phyloP scores from a whole-genome alignment of 1,284 basidiomycete genomes.

The Gymnopus androsaceus region DNA sequence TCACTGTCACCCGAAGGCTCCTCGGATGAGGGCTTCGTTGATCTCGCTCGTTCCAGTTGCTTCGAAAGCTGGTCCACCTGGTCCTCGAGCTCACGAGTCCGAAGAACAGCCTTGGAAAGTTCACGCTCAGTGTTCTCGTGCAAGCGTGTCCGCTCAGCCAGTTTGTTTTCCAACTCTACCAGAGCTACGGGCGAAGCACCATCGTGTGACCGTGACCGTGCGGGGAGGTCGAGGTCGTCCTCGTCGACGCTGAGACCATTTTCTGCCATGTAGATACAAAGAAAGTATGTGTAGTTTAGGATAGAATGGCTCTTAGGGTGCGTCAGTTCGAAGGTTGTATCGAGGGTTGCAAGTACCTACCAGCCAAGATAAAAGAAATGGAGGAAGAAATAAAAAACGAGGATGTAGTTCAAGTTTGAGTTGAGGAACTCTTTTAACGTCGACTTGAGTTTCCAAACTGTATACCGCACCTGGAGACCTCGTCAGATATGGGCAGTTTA shows the following conservation, averaged over 20 bases:
- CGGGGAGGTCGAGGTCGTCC: slow-evolving; percentile 49
- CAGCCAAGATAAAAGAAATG: no score
- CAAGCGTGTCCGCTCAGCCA: slow-evolving; percentile 70
- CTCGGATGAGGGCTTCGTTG: slow-evolving; percentile 50
- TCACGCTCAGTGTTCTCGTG: slow-evolving; percentile 78
- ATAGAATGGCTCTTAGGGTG: no score
- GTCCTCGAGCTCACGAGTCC: slow-evolving; percentile 73
- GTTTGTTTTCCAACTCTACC: slow-evolving; percentile 72
- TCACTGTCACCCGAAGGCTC: slow-evolving; percentile 46
- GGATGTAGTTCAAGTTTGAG: no score
- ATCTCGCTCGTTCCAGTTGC: slow-evolving; percentile 65
- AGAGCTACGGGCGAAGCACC: slow-evolving; percentile 53
- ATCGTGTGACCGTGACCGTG: slow-evolving; percentile 42
- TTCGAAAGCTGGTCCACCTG: slow-evolving; percentile 65
- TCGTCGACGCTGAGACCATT: slow-evolving; percentile 82
- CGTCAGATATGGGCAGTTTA: no score
- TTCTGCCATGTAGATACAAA: slow-evolving; percentile 88
- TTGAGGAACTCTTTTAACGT: no score
- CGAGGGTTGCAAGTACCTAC: no score
- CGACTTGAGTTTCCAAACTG: no score
- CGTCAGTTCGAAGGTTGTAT: no score
- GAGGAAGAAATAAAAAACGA: no score
- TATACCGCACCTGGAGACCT: no score
- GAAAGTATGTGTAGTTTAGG: no score
- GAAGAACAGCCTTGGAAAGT: slow-evolving; percentile 60